phyloP scores from a whole-genome alignment of 805 yeast species.

The Saturnispora sanitii region DNA sequence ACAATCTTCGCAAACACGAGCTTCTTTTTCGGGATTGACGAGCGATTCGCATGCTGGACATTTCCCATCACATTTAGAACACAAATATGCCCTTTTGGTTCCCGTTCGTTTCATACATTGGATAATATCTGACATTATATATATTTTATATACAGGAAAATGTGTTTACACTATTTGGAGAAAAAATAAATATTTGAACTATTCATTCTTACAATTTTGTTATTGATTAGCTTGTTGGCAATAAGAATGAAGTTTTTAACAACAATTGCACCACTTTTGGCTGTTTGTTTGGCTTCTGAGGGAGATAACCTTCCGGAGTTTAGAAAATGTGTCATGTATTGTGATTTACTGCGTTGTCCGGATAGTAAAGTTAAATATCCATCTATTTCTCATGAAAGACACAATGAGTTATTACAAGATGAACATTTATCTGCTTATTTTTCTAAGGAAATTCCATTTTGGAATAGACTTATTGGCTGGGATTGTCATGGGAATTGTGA shows the following conservation, averaged over 20 bases:
- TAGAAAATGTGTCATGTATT: conserved; percentile 43
- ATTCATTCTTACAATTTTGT: too few relatives aligned
- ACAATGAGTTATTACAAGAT: conserved; percentile 20
- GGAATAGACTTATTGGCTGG: conserved; percentile 52
- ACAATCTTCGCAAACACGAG: conserved; percentile 76
- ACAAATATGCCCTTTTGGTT: conserved; percentile 53
- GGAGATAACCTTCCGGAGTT: conserved; percentile 56
- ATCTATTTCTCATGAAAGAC: conserved; percentile 18
- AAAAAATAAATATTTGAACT: too few relatives aligned
- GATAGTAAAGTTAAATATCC: conserved; percentile 17
- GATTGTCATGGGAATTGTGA: conserved; percentile 76
- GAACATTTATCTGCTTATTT: conserved; percentile 31
- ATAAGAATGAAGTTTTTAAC: background rate
- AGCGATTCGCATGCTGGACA: conserved; percentile 87
- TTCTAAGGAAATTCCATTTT: conserved; percentile 32
- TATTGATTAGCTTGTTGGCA: too few relatives aligned
- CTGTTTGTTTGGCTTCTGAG: conserved; percentile 33
- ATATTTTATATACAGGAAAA: background rate
- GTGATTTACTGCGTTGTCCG: conserved; percentile 30
- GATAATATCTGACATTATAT: conserved; percentile 6
- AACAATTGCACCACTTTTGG: background rate
- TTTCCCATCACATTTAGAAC: conserved; percentile 82
- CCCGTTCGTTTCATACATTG: conserved; percentile 86
- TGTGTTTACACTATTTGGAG: background rate
- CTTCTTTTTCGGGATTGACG: conserved; percentile 60